Conservation (phyloP, 1,284 basidiomycete species). For the Ustilago vetiveriae region DNA sequence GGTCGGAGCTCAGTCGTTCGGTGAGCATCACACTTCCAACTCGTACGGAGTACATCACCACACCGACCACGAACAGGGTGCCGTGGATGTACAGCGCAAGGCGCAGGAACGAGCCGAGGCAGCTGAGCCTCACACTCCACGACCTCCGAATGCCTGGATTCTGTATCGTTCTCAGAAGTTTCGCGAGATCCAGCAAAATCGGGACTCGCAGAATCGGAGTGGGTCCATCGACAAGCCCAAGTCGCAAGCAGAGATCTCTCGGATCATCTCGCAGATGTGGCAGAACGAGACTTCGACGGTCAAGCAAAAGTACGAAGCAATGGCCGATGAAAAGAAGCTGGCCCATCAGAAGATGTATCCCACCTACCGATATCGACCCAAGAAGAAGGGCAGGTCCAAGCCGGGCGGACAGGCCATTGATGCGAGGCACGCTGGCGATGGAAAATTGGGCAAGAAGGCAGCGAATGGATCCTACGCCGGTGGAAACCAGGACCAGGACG, state of each 20-base stretch:
- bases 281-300: slow-evolving; percentile 72
- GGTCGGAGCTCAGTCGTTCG: slow-evolving; percentile 2
- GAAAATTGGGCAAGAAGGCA: slow-evolving; percentile 3
- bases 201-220: slow-evolving; percentile 61
- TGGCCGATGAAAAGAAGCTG: slow-evolving; percentile 76
- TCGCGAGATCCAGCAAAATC: slow-evolving; percentile 68
- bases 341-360: slow-evolving; percentile 67
- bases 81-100: slow-evolving; percentile 10
- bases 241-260: slow-evolving; percentile 79
- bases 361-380: slow-evolving; percentile 41
- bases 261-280: slow-evolving; percentile 78
- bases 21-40: slow-evolving; percentile 2
- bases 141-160: slow-evolving; percentile 91
- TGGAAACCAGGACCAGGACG: slow-evolving; percentile 13
- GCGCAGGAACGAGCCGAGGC: neutral
- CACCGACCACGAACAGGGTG: slow-evolving; percentile 1
- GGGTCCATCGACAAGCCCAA: slow-evolving; percentile 68
- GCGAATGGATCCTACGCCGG: neutral
- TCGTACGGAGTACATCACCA: slow-evolving; percentile 16
- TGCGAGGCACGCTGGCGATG: neutral
- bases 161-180: slow-evolving; percentile 81
- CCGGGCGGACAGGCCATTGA: neutral
- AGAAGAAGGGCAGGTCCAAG: slow-evolving; percentile 35
- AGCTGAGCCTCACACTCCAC: slow-evolving; percentile 70
- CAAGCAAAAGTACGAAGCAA: slow-evolving; percentile 75